Percentiles rank a stretch among this genome's conserved stretches.
These are phyloP conservation scores for Beverwykella pulmonaria DNA, from an alignment of 495 filamentous ascomycete species.

Conservation along the genomic window DNA sequence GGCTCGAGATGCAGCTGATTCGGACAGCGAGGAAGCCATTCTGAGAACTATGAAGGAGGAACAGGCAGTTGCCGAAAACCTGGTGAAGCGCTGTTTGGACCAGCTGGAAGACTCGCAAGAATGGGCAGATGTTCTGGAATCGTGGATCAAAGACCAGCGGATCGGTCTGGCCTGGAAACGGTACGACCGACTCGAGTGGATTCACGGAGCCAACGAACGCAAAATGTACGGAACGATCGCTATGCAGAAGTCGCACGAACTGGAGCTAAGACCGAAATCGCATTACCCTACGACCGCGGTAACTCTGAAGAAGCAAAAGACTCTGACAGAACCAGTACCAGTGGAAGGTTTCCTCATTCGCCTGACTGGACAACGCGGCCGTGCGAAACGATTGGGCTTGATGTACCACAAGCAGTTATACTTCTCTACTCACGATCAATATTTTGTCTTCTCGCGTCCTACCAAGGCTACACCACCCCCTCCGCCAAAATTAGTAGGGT, in stretches of 20 bases:
- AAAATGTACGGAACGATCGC: constrained; percentile 76
- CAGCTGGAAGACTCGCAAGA: constrained; percentile 62
- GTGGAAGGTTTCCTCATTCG: constrained; percentile 74
- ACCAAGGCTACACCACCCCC: constrained; percentile 66
- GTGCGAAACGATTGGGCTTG: constrained; percentile 61
- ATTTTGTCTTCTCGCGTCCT: constrained; percentile 67
- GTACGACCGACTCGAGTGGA: constrained; percentile 76
- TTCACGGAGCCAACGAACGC: constrained; percentile 68
- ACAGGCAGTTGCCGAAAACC: constrained; percentile 56
- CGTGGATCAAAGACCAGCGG: constrained; percentile 63
- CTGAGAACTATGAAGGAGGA: constrained; percentile 54
- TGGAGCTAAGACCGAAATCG: constrained; percentile 70
- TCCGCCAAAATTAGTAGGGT: constrained; percentile 59
- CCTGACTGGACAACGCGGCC: constrained; percentile 66
- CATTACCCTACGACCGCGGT: constrained; percentile 66
- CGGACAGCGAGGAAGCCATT: constrained; percentile 50
- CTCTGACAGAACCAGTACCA: constrained; percentile 62
- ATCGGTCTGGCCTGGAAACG: constrained; percentile 77
- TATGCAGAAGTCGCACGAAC: constrained; percentile 73
- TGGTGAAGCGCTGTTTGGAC: constrained; percentile 61
- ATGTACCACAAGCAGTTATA: constrained; percentile 74
- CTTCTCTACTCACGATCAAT: constrained; percentile 70
- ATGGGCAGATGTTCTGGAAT: constrained; percentile 64
- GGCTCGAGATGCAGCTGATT: constrained; percentile 48
- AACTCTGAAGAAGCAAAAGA: constrained; percentile 44